Conservation (phyloP, 495 filamentous ascomycete species). For the Penicillium ochrochloron region DNA sequence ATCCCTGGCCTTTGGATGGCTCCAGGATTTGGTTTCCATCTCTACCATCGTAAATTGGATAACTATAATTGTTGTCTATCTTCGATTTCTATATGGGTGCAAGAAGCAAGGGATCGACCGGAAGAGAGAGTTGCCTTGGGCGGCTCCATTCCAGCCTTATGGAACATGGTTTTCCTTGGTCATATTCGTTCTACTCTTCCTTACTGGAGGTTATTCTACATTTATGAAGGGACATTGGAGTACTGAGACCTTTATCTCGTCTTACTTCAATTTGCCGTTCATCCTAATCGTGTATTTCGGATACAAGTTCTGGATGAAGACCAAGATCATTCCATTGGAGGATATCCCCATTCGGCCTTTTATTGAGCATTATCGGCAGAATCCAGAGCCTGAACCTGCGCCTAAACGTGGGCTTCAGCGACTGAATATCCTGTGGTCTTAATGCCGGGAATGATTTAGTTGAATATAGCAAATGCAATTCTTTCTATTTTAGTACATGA, state of each 20-base stretch:
- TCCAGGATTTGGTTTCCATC: conserved; percentile 57
- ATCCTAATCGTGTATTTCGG: conserved; percentile 55
- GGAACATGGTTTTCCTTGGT: conserved; percentile 52
- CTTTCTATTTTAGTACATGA: neutral
- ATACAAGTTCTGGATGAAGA: conserved; percentile 60
- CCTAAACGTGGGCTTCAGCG: conserved; percentile 21
- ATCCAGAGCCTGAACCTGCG: conserved; percentile 29
- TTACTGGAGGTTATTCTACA: conserved; percentile 36
- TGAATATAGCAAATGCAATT: conserved; percentile 8
- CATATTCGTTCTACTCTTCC: conserved; percentile 50
- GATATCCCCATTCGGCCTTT: conserved; percentile 46
- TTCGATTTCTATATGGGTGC: conserved; percentile 59
- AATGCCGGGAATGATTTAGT: neutral
- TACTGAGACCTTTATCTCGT: conserved; percentile 35
- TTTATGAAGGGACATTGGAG: conserved; percentile 57
- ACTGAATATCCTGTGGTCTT: conserved; percentile 35
- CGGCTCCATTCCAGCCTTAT: conserved; percentile 55
- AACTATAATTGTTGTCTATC: conserved; percentile 54
- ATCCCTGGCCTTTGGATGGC: conserved; percentile 61
- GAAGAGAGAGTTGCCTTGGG: conserved; percentile 53
- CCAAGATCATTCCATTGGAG: conserved; percentile 55
- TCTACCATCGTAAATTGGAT: conserved; percentile 61
- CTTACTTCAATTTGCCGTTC: conserved; percentile 56
- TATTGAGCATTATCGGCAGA: conserved; percentile 28
- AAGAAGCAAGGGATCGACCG: conserved; percentile 50